Conservation (phyloP, 805 yeast species). For the Komagataella kurtzmanii region DNA sequence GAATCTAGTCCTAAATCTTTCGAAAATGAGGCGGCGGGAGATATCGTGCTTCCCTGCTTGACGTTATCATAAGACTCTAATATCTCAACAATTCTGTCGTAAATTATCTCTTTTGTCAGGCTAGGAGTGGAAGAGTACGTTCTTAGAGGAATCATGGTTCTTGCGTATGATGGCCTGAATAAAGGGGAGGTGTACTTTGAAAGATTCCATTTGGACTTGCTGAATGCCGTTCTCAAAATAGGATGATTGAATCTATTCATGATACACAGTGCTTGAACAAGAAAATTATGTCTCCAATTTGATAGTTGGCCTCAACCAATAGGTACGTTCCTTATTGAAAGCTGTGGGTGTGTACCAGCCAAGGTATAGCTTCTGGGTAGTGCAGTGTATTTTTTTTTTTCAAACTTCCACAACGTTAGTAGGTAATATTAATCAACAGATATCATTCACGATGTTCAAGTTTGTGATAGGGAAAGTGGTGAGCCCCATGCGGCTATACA, state of each 20-base stretch:
- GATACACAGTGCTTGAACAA: neutral
- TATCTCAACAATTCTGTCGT: slow-evolving; percentile 48
- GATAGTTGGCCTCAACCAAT: neutral
- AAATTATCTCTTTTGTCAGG: slow-evolving; percentile 47
- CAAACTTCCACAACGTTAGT: too few relatives aligned
- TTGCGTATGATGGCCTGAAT: neutral
- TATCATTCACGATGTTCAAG: neutral
- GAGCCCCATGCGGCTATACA: neutral
- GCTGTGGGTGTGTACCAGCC: neutral
- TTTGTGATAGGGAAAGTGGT: neutral
- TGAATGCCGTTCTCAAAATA: neutral
- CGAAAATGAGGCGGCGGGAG: slow-evolving; percentile 35
- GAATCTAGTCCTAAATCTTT: slow-evolving; percentile 62
- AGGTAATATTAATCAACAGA: too few relatives aligned
- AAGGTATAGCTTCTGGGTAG: neutral
- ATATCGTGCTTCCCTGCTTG: slow-evolving; percentile 19
- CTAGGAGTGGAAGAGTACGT: slow-evolving; percentile 46
- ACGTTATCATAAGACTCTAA: slow-evolving; percentile 54
- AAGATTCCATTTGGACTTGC: neutral
- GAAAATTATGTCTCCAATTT: neutral
- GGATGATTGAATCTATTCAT: neutral
- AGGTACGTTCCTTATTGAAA: neutral
- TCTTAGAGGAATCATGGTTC: slow-evolving; percentile 9
- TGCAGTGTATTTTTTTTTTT: neutral
- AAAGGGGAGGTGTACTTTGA: neutral